Evolutionary conservation across 257 asterid species (phyloP).

Genomic region (Echium plantagineum): DNA sequence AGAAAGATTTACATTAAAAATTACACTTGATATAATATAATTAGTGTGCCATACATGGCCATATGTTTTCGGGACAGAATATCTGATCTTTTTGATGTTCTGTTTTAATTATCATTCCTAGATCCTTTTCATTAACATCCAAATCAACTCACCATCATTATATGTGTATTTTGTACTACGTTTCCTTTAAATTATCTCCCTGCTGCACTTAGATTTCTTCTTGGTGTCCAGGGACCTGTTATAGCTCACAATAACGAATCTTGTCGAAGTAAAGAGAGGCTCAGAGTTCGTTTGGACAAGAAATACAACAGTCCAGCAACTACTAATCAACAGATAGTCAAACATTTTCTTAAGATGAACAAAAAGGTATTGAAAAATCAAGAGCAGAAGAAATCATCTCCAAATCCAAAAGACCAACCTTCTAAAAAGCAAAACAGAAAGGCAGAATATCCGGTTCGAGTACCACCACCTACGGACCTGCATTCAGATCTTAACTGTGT

Average conservation of each 20-base stretch:
- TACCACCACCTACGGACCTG: conserved; percentile 42
- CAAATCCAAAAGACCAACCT: conserved; percentile 49
- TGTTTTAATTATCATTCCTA: too few relatives aligned
- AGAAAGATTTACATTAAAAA: too few relatives aligned
- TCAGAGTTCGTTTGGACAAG: conserved; percentile 18
- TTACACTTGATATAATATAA: too few relatives aligned
- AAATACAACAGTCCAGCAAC: conserved; percentile 22
- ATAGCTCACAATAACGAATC: conserved; percentile 16
- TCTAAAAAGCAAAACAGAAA: conserved; percentile 58
- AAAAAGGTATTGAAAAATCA: conserved; percentile 34
- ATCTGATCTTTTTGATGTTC: too few relatives aligned
- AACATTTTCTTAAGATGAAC: conserved; percentile 35
- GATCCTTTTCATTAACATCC: too few relatives aligned
- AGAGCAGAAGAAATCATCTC: conserved; percentile 46
- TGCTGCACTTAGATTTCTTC: conserved; percentile 17
- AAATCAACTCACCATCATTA: too few relatives aligned
- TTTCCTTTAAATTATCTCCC: background rate
- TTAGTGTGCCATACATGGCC: too few relatives aligned
- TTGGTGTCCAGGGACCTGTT: conserved; percentile 14
- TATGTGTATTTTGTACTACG: too few relatives aligned
- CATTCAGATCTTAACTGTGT: conserved; percentile 35
- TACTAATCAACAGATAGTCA: conserved; percentile 42
- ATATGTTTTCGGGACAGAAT: too few relatives aligned
- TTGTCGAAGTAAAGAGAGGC: conserved; percentile 22
- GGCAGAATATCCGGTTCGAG: conserved; percentile 57